Evolutionary conservation across 1,139 yeast genomes (phyloP), one percentile per base, ranked within the genome.

Genomic region (Candida labiduridarum): DNA sequence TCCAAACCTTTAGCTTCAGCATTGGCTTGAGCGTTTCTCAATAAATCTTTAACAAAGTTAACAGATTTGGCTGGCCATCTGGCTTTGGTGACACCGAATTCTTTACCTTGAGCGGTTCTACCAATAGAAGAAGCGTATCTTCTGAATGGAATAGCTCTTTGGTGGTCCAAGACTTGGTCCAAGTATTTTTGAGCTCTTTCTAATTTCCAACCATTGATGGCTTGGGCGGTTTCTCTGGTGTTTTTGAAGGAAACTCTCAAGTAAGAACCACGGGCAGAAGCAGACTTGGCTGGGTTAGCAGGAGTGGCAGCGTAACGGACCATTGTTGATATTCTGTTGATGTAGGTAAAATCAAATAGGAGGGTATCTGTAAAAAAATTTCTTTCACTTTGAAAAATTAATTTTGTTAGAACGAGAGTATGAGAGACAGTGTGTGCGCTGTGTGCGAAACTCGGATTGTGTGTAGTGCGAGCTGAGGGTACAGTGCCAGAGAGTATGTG

Each of bases 51-150:
- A 72, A 94, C 81, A 79, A 89, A 91, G 83, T 90, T 89, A 76
- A 94, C 97, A 61, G 97, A 89, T 89, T 95, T 94, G 64, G 85
- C 96, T 74, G 99, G 99, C 99, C 99, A 94, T 90, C 99, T 92
- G 70, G 98, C 99, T 84, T 89, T 92, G 85, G 97, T 91, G 76
- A 91, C 97, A 81, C 98, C 99, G 74, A 92, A 95, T 84, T 94
- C 99, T 83, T 94, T 94, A 82, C 97, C 99, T 84, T 94, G 99
- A 67, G 95, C 96, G 69, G 99, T 89, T 84, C 99, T 90, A 78
- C 99, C 99, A 71, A 90, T 91, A 69, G 97, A 90, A 66, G 87
- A 84, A 84, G 88, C 88, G 83, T 83, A 92, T 84, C 97, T 87
- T 86, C 99, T 89, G 94, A 94, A 91, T 76, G 99, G 99, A 70